Conservation (phyloP, 345 rosid genomes). For the Moringa oleifera region DNA sequence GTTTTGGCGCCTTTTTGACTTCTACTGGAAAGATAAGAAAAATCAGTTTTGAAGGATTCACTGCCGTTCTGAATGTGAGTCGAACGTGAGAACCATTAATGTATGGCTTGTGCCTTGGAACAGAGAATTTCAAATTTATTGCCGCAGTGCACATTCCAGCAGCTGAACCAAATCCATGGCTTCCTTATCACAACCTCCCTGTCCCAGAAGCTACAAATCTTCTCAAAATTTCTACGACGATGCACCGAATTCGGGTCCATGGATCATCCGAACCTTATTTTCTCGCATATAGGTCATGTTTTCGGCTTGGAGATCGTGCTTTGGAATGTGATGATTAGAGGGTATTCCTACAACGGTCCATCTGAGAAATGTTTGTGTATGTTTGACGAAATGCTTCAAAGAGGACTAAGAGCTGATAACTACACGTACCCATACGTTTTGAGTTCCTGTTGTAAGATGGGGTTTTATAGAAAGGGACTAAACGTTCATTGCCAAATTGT, state of each 20-base stretch:
- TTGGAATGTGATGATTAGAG: constrained; percentile 17
- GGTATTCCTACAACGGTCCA: constrained; percentile 12
- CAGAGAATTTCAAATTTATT: constrained; percentile 13
- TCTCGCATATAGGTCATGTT: constrained; percentile 21
- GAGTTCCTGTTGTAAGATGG: constrained; percentile 15
- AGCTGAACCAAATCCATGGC: constrained; percentile 31
- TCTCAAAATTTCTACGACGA: constrained; percentile 26
- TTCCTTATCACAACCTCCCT: constrained; percentile 19
- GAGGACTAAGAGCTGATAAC: constrained; percentile 17
- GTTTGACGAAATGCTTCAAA: constrained; percentile 17
- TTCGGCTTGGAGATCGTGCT: neutral
- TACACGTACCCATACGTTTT: constrained; percentile 21
- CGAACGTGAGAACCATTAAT: neutral
- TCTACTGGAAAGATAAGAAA: no score
- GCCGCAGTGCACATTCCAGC: constrained; percentile 23
- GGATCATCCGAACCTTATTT: constrained; percentile 22
- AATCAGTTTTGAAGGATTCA: neutral
- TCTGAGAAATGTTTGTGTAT: constrained; percentile 10
- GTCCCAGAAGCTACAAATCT: constrained; percentile 3
- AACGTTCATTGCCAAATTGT: constrained; percentile 19
- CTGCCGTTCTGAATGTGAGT: neutral
- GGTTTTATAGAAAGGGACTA: constrained; percentile 6
- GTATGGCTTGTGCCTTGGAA: constrained; percentile 17
- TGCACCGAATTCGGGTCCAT: constrained; percentile 32
- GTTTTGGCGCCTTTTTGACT: neutral